Evolutionary conservation across 148 eudicot genomes (phyloP).

Genomic region (Arctostaphylos glauca): DNA sequence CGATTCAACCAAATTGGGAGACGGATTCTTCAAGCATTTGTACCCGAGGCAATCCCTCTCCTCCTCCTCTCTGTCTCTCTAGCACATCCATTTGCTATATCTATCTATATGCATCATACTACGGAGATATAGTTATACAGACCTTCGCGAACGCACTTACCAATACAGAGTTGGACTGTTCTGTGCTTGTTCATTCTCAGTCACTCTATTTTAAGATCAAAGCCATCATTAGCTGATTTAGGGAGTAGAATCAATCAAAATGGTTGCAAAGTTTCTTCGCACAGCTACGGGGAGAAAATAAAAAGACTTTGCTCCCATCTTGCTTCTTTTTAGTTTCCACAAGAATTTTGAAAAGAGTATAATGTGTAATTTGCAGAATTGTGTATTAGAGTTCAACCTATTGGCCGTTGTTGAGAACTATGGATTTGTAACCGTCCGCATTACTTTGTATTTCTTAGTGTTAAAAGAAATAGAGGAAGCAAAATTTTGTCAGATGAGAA

Average conservation of each 20-base stretch:
- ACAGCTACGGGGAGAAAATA: background rate
- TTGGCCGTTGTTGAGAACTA: background rate
- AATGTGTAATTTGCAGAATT: background rate
- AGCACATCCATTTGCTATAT: background rate
- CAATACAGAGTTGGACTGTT: background rate
- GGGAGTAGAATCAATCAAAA: background rate
- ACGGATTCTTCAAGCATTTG: slow-evolving; percentile 72
- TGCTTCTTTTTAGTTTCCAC: background rate
- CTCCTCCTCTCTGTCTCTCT: background rate
- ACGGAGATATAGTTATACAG: background rate
- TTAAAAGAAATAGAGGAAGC: background rate
- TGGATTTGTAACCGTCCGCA: background rate
- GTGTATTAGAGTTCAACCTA: background rate
- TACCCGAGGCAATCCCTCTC: slow-evolving; percentile 64
- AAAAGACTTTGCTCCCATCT: background rate
- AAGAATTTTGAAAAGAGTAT: background rate
- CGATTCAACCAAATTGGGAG: slow-evolving; percentile 46
- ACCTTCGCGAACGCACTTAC: background rate
- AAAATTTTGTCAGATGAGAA: background rate
- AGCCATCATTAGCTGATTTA: background rate
- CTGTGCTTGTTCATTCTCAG: background rate
- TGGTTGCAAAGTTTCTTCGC: background rate
- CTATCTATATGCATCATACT: too few species aligned
- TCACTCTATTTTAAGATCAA: background rate
- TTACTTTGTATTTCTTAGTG: background rate